These are phyloP conservation scores for Erodium maritimum DNA, from an alignment of 345 rosid species.

Conservation along the genomic window DNA sequence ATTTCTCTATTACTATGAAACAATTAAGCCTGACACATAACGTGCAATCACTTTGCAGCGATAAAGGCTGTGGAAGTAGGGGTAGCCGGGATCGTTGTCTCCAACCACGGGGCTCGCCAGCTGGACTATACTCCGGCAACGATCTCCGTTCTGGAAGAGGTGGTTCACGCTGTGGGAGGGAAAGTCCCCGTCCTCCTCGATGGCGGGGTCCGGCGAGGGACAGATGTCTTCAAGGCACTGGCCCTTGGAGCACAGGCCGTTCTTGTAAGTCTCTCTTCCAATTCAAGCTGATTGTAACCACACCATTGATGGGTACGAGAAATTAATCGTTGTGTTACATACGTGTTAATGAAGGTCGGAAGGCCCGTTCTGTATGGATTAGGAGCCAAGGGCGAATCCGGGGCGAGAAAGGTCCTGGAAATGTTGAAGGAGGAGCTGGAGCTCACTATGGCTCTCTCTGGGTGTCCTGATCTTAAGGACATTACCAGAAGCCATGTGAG, in stretches of 20 bases:
- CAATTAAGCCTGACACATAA: too few species aligned
- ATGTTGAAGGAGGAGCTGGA: constrained; percentile 78
- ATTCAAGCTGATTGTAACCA: too few species aligned
- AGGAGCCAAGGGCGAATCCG: constrained; percentile 66
- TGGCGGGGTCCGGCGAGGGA: constrained; percentile 82
- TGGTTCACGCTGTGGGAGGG: constrained; percentile 62
- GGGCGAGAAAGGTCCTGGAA: constrained; percentile 46
- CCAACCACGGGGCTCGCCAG: constrained; percentile 79
- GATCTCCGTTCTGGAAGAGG: constrained; percentile 58
- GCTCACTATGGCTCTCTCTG: constrained; percentile 70
- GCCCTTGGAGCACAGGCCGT: constrained; percentile 86
- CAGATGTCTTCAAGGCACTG: constrained; percentile 79
- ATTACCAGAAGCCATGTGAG: constrained; percentile 52
- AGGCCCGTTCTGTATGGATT: constrained; percentile 69
- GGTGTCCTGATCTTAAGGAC: constrained; percentile 50
- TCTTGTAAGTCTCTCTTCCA: constrained; percentile 39
- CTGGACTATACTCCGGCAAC: constrained; percentile 65
- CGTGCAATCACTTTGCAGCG: constrained; percentile 32
- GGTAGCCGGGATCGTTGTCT: constrained; percentile 58
- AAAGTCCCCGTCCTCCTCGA: constrained; percentile 66
- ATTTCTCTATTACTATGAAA: too few species aligned
- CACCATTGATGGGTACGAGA: too few species aligned
- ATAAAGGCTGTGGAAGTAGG: constrained; percentile 59
- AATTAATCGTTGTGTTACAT: too few species aligned
- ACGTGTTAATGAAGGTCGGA: constrained; percentile 50